Conservation (phyloP, 495 filamentous ascomycete genomes). For the Neurospora pannonica region DNA sequence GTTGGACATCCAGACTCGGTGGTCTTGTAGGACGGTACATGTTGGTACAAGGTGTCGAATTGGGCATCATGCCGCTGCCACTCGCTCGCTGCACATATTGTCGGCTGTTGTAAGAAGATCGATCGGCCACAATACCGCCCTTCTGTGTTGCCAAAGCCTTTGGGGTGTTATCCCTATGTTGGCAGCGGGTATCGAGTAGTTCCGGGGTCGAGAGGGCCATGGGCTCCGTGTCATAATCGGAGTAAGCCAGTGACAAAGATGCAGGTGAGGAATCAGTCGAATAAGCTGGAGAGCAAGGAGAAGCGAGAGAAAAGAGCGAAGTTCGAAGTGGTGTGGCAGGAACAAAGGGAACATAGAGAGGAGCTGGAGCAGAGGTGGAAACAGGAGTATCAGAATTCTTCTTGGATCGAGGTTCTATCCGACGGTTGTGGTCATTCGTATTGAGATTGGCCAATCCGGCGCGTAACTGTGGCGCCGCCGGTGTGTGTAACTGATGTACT, state of each 20-base stretch:
- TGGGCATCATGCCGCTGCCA: neutral
- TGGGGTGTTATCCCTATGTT: neutral
- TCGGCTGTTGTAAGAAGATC: neutral
- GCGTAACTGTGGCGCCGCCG: neutral
- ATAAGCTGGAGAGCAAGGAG: neutral
- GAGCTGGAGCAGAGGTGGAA: neutral
- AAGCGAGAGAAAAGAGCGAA: neutral
- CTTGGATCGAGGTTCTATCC: neutral
- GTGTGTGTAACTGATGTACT: neutral
- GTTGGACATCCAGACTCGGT: neutral
- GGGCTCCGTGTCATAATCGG: neutral
- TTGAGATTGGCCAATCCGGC: neutral
- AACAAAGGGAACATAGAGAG: neutral
- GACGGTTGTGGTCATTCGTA: neutral
- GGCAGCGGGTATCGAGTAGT: neutral
- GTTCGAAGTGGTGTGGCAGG: neutral
- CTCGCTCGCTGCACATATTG: neutral
- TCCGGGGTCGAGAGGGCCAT: slow-evolving; percentile 1
- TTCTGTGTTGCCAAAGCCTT: neutral
- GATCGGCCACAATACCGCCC: neutral
- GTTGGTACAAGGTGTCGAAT: neutral
- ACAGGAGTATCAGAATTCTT: neutral
- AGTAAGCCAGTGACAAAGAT: neutral
- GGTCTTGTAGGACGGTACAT: neutral
- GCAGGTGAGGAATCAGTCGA: neutral